Percentiles rank a stretch among this genome's conserved stretches.
Evolutionary conservation across 2,329 filamentous ascomycete species (phyloP).

Genomic region (Westerdykella sp.): DNA sequence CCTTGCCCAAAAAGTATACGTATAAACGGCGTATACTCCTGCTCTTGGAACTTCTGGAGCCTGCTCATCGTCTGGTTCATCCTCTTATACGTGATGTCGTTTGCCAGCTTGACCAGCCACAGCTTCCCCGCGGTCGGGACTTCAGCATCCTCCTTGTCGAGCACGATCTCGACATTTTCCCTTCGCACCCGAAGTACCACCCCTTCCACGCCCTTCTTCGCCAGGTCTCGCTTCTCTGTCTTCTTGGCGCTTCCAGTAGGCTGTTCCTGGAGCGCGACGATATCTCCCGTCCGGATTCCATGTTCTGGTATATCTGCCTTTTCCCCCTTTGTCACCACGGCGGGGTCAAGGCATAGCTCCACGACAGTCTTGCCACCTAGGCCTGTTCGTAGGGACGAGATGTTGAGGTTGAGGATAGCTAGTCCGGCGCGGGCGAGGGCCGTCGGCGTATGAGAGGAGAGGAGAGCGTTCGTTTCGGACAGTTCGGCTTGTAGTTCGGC

Average conservation of each 20-base stretch:
- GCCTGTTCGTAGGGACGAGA: slow-evolving; percentile 75
- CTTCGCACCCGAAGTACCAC: slow-evolving; percentile 62
- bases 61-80: slow-evolving; percentile 60
- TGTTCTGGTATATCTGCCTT: slow-evolving; percentile 62
- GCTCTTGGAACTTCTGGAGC: slow-evolving; percentile 50
- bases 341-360: slow-evolving; percentile 70
- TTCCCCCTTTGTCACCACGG: slow-evolving; percentile 47
- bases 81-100: slow-evolving; percentile 60
- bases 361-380: slow-evolving; percentile 86
- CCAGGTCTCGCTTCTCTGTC: slow-evolving; percentile 63
- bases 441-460: slow-evolving; percentile 61
- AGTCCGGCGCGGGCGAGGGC: slow-evolving; percentile 70
- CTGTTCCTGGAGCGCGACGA: slow-evolving; percentile 70
- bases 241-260: slow-evolving; percentile 64
- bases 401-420: slow-evolving; percentile 67
- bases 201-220: slow-evolving; percentile 61
- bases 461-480: slow-evolving; percentile 60
- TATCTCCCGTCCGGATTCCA: slow-evolving; percentile 69
- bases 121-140: slow-evolving; percentile 50
- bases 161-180: slow-evolving; percentile 57
- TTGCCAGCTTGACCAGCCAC: slow-evolving; percentile 63
- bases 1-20: slow-evolving; percentile 56
- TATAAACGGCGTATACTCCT: slow-evolving; percentile 53
- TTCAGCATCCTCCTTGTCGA: slow-evolving; percentile 58
- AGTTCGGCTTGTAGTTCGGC: slow-evolving; percentile 67